Evolutionary conservation across 192 early-diverging fungal genomes (phyloP).

Genomic region (Umbelopsis isabellina): DNA sequence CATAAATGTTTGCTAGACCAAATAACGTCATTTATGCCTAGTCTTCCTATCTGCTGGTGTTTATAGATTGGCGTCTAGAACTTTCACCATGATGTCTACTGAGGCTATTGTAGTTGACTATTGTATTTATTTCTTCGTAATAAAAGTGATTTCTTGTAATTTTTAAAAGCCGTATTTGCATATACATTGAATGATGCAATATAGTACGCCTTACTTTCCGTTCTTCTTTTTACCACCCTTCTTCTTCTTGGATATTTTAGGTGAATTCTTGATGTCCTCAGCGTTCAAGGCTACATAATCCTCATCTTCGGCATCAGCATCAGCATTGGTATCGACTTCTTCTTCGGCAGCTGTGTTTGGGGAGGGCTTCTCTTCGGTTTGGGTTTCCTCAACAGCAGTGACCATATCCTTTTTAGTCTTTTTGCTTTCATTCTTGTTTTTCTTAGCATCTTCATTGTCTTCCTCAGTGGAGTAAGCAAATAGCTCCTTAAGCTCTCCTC

Average conservation of each 20-base stretch:
- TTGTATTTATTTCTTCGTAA: too few species aligned
- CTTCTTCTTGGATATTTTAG: slow-evolving; percentile 2
- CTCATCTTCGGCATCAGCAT: neutral
- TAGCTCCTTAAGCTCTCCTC: slow-evolving; percentile 70
- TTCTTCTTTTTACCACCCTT: slow-evolving; percentile 8
- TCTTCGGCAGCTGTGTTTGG: neutral
- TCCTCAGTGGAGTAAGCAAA: slow-evolving; percentile 68
- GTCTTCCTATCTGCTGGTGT: slow-evolving; percentile 38
- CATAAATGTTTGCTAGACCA: too few species aligned
- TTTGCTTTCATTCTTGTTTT: slow-evolving; percentile 53
- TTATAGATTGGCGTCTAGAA: slow-evolving; percentile 27
- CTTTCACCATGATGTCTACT: too few species aligned
- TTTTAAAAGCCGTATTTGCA: neutral
- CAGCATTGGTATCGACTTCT: neutral
- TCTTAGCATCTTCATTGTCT: slow-evolving; percentile 46
- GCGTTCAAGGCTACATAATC: slow-evolving; percentile 12
- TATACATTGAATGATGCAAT: neutral
- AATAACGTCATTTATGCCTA: neutral
- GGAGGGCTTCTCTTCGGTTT: neutral
- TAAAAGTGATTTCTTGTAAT: neutral
- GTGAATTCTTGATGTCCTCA: slow-evolving; percentile 9
- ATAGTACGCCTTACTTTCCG: neutral
- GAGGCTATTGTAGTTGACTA: too few species aligned
- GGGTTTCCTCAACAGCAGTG: neutral
- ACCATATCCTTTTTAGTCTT: slow-evolving; percentile 25